Conservation (phyloP, 2,329 filamentous ascomycete genomes). For the Gyromitra esculenta region DNA sequence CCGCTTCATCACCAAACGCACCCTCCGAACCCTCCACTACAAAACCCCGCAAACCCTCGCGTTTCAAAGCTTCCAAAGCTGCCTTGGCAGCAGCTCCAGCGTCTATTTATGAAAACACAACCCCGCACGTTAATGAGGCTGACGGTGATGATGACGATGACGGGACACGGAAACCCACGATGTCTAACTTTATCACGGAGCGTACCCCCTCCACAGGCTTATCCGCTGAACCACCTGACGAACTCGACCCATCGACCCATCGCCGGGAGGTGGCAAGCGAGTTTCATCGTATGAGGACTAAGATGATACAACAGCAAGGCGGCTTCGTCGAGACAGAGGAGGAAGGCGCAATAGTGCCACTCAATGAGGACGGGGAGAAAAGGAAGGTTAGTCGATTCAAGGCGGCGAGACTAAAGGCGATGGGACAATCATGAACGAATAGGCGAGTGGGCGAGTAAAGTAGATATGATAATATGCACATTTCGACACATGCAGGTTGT, state of each 20-base stretch:
- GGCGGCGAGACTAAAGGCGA: constrained; percentile 69
- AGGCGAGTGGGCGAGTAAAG: too few relatives aligned
- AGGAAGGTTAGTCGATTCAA: constrained; percentile 77
- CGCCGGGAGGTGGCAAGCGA: constrained; percentile 81
- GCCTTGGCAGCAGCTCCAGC: constrained; percentile 36
- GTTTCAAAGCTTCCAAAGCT: constrained; percentile 47
- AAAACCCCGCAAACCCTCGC: constrained; percentile 45
- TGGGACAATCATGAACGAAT: constrained; percentile 11
- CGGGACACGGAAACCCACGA: constrained; percentile 43
- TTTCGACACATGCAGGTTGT: neutral
- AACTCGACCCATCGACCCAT: constrained; percentile 76
- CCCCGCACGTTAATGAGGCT: constrained; percentile 4
- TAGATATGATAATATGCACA: neutral
- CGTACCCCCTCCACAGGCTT: constrained; percentile 61
- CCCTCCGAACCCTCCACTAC: constrained; percentile 58
- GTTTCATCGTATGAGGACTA: constrained; percentile 83
- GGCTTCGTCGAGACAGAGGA: constrained; percentile 81
- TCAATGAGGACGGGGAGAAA: constrained; percentile 72
- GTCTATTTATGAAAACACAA: constrained; percentile 27
- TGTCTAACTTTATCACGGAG: constrained; percentile 64
- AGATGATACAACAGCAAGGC: constrained; percentile 82
- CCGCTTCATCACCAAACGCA: constrained; percentile 27
- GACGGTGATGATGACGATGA: constrained; percentile 52
- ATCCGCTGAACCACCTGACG: constrained; percentile 66
- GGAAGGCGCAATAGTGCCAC: constrained; percentile 70